A percentile compares a stretch with the other conserved stretches of the same genome.
Evolutionary conservation across 371 early-diverging fungal species (phyloP).

Genomic region (Mucor plumbeus): DNA sequence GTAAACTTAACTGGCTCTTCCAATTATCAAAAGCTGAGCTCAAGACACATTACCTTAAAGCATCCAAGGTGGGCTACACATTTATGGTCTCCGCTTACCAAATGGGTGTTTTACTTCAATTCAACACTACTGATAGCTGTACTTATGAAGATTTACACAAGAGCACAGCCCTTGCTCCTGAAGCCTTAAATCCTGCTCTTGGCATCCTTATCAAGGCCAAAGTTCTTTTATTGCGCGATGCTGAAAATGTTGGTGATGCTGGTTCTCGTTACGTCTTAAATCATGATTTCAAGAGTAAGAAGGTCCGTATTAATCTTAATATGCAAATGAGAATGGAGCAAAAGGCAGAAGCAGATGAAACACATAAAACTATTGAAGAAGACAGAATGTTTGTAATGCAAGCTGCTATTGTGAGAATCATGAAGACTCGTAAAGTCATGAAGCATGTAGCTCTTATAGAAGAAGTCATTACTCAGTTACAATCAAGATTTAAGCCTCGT

Average conservation of each 20-base stretch:
- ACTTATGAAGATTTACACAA: conserved; percentile 69
- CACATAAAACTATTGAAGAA: conserved; percentile 86
- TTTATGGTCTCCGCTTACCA: conserved; percentile 87
- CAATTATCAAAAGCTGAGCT: conserved; percentile 89
- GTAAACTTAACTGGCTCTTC: conserved; percentile 93
- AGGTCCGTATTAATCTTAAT: conserved; percentile 85
- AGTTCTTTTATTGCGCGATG: conserved; percentile 62
- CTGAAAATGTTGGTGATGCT: conserved; percentile 58
- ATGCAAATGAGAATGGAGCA: conserved; percentile 82
- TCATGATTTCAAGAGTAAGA: conserved; percentile 88
- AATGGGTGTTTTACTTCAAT: conserved; percentile 89
- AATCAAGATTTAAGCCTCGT: conserved; percentile 91
- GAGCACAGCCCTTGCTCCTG: conserved; percentile 74
- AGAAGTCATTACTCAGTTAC: conserved; percentile 89
- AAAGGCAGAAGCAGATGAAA: conserved; percentile 87
- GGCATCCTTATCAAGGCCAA: conserved; percentile 84
- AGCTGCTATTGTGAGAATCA: conserved; percentile 95
- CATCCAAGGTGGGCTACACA: conserved; percentile 70
- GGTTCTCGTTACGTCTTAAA: conserved; percentile 75
- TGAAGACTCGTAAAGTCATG: conserved; percentile 96
- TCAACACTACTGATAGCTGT: conserved; percentile 70
- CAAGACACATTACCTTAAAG: conserved; percentile 80
- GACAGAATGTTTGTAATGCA: conserved; percentile 92
- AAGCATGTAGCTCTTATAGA: conserved; percentile 86
- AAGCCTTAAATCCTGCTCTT: conserved; percentile 73